Base-by-base conservation (phyloP, 768 basidiomycete species). In the Kwoniella dendrophila region DNA sequence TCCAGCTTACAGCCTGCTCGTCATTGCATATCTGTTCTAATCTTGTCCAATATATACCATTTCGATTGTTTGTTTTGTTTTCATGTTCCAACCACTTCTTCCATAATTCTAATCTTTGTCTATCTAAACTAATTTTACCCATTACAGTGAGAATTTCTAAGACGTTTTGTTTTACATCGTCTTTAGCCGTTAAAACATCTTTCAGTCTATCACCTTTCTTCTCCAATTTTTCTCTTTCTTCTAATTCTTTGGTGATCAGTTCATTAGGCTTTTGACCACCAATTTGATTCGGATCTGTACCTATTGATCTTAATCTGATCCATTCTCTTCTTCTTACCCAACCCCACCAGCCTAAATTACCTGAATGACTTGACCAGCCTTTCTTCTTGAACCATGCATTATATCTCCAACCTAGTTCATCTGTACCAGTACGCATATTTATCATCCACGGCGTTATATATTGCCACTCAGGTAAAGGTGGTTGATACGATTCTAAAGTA, bases 371-470 rank as follows among this genome's bases (percentile, higher is more conserved):
- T 14, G 57, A 61, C 74, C 74, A 76, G 14, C 72, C 72, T 50
- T 40, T 66, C 26, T 48, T 51, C 55, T 62, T 69, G 62, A 76
- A 76, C 70, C 70, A 72, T 22, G 68, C 68, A 55, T 76, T 76
- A 47, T 76, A 76, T 51, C 68, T 56, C 74, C 74, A 76, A n/a
- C 74, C 74, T 24, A 47, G 44, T 56, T 76, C 74, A 54, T 76
- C 74, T 10, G 74, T 71, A 14, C 70, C 72, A 12, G 52, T 51
- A 2, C 69, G 65, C 74, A 76, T 76, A 41, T 76, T 76, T 57
- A 72, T 64, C 70, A 76, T 71, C 74, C 74, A 76, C 5, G 72
- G 70, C 7, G 72, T 73, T 7, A 76, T 24, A 60, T 66, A 76
- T 53, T 54, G 44, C 74, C 74, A 76, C 24, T 61, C 64, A 2